Evolutionary conservation across 2,329 filamentous ascomycete species (phyloP), one percentile per base, ranked within the genome.

Genomic region (Blastomyces percursus): DNA sequence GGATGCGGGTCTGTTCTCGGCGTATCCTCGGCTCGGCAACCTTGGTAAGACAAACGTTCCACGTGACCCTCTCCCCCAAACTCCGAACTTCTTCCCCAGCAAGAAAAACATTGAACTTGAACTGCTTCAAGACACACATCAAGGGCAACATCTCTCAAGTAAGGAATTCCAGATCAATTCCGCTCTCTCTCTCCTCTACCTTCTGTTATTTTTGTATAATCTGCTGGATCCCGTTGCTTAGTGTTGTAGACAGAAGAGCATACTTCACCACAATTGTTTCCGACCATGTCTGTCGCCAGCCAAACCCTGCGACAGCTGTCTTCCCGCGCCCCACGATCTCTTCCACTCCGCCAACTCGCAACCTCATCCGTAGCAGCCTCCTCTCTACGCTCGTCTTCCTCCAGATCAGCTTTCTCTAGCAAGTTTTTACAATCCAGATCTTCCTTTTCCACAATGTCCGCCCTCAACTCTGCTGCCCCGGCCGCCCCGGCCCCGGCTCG

Each of bases 331-430:
- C 74, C 71, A 66, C 73, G 71, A 70, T 74, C 76, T 69, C 58
- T 77, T 66, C 73, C 76, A 69, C 60, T 63, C 59, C 62, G 61
- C 60, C 79, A 78, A 63, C 75, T 79, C 67, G 70, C 70, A 16
- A 79, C 77, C 61, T 84, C 82, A 16, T 60, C 59, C n/a, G 27
- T 58, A 1, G 74, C 68, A 1, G 75, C 76, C 67, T 83, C 61
- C 16, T 60, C 66, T 52, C 59, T 64, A 30, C 63, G 62, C 16
- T 52, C 71, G 62, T 67, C 71, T 67, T 65, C 71, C 69, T 73
- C 72, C 66, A 72, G 70, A 69, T 65, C 69, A 66, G 69, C 70
- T 55, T 69, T 70, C 52, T 63, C 67, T 51, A 58, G 63, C 61
- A 63, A 66, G 64, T 62, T 63, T 63, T 58, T 63, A 54, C 64